Base-by-base conservation (phyloP, 768 basidiomycete species). In the Rhodotorula toruloides region DNA sequence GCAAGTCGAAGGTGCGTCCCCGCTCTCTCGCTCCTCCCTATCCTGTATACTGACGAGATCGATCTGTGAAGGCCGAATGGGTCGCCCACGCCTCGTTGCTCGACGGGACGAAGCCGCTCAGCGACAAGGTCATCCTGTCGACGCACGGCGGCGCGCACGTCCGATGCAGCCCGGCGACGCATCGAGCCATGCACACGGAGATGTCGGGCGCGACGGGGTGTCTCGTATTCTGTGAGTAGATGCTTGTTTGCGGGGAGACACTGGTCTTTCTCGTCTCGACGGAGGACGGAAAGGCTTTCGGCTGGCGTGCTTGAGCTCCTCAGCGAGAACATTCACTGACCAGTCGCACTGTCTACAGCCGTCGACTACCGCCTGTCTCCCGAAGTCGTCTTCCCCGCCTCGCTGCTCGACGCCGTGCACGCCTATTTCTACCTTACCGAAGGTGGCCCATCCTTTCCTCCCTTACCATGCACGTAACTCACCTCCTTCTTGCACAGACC, bases 101-200 rank as follows among this genome's bases (percentile, higher is more conserved):
- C 29, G 16, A 25, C 56, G 53, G 59, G 40, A 12, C 81, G 84
- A 69, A 27, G 6, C 25, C 53, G 14, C 81, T 84, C 70, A n/a
- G 3, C 25, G 87, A 92, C 65, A 82, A 87, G 56, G 88, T 98
- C 32, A 84, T 96, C 29, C 82, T 96, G 9, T 97, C 90, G 74
- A 81, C 94, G 13, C 93, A 98, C 75, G 93, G 92, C 58, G 92
- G 91, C 49, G 93, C 92, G 54, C 96, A 94, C 75, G 92, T 90
- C 75, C 80, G 88, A 46, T 90, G 88, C 52, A 91, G 88, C 73
- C 87, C 91, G 16, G 86, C 89, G 31, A 88, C 88, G 1, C 91
- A 94, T 76, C 83, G 93, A 44, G 78, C 87, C 48, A 83, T 96
- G 63, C 90, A 90, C 13, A 89, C 94, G n/a, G 87, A 88, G 12